Percentiles rank a stretch among this genome's conserved stretches.
Conservation (phyloP, 1,284 basidiomycete genomes). For the Ganoderma multipileum region DNA sequence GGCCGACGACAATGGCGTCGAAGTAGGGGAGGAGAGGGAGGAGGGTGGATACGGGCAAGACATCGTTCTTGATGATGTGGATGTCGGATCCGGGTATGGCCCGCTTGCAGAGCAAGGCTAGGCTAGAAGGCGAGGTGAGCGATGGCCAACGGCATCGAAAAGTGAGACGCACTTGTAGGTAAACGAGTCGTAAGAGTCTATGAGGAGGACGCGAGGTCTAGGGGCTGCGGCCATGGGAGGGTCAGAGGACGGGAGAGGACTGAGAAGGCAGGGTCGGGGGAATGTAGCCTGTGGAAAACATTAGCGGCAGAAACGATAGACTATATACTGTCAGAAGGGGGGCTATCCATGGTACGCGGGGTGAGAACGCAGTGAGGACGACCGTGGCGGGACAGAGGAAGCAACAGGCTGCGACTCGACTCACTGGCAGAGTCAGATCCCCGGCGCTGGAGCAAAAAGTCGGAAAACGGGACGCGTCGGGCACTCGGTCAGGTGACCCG, state of each 20-base stretch:
- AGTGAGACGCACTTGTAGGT: slow-evolving; percentile 75
- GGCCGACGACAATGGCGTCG: slow-evolving; percentile 76
- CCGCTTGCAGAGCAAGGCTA: slow-evolving; percentile 67
- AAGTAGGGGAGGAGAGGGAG: slow-evolving; percentile 62
- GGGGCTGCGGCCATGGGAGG: slow-evolving; percentile 21
- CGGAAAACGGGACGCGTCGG: slow-evolving; percentile 17
- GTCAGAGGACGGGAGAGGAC: neutral
- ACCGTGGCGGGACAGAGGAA: neutral
- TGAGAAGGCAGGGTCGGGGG: neutral
- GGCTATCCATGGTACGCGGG: slow-evolving; percentile 2
- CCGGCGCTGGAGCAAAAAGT: no score
- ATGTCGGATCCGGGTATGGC: slow-evolving; percentile 65
- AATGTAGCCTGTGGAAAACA: neutral
- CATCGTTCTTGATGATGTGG: slow-evolving; percentile 77
- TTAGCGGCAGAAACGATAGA: slow-evolving; percentile 4
- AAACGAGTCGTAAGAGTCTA: slow-evolving; percentile 89
- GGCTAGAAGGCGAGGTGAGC: slow-evolving; percentile 45
- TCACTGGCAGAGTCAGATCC: no score
- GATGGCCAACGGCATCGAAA: neutral
- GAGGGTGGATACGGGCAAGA: slow-evolving; percentile 56
- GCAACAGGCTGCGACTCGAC: neutral
- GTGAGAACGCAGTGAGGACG: neutral
- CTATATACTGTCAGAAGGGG: slow-evolving; percentile 9
- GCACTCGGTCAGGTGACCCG: slow-evolving; percentile 10
- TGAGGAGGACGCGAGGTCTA: slow-evolving; percentile 59